Base-by-base conservation (phyloP, 139 green algal genomes). In the Micractinium conductrix region DNA sequence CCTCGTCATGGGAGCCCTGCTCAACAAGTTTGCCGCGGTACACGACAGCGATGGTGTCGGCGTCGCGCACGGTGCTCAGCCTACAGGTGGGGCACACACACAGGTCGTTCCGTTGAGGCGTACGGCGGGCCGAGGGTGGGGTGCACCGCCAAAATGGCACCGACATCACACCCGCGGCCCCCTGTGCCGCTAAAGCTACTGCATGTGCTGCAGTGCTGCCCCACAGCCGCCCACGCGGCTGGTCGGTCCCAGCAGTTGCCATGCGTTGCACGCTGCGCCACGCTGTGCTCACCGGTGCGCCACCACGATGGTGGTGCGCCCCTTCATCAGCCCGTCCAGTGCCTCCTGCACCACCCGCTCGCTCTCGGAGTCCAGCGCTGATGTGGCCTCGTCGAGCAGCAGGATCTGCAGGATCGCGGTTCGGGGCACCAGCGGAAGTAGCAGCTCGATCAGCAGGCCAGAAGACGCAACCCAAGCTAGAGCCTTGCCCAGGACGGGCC, bases 251-350 rank as follows among this genome's bases (percentile, higher is more conserved):
- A n/a, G n/a, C n/a, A n/a, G n/a, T n/a, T n/a, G n/a, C n/a, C n/a
- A n/a, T n/a, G n/a, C n/a, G n/a, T n/a, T n/a, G n/a, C n/a, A n/a
- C n/a, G n/a, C n/a, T n/a, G n/a, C n/a, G n/a, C n/a, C n/a, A n/a
- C n/a, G 33, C 33, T n/a, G 5, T 26, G 35, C 58, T 16, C 44
- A 84, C 79, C 80, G 43, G 88, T 98, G 96, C 6, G 96, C 96
- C 45, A 99, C 93, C 60, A 99, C 91, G 17, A 98, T 74, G 4
- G 89, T 97, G n/a, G 96, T 99, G 71, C 95, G 89, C 35, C 90
- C 90, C 33, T 69, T 70, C 90, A 95, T 94, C 44, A 94, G 85
- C 35, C 79, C 50, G 38, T 94, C 89, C 33, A 95, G 83, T 22
- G 91, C 91, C 40, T 89, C 74, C 81, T 93, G 89, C 40, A 95